These are phyloP conservation scores for Erucastrum elatum DNA, from an alignment of 345 rosid species.

Conservation along the genomic window DNA sequence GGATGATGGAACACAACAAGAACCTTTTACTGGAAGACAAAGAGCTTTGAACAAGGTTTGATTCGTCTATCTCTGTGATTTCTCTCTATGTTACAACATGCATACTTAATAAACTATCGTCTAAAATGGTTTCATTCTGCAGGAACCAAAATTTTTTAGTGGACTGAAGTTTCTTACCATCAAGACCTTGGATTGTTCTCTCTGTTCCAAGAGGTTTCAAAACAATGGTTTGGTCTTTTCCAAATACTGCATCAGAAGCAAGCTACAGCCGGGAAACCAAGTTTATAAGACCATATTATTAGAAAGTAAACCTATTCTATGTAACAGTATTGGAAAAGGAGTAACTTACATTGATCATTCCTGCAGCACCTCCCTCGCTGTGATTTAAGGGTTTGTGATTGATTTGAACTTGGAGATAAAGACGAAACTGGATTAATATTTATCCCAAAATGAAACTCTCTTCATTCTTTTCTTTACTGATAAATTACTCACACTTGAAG, in stretches of 20 bases:
- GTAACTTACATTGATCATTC: slow-evolving; percentile 84
- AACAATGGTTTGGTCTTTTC: slow-evolving; percentile 83
- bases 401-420: not conserved
- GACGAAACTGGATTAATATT: not conserved
- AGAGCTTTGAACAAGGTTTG: slow-evolving; percentile 61
- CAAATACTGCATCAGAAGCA: slow-evolving; percentile 92
- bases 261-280: slow-evolving; percentile 49
- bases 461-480: not conserved
- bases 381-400: not conserved
- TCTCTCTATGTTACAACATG: not conserved
- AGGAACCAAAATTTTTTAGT: slow-evolving; percentile 62
- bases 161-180: slow-evolving; percentile 65
- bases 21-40: slow-evolving; percentile 74
- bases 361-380: slow-evolving; percentile 64
- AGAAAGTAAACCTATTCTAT: slow-evolving; percentile 3
- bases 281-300: slow-evolving; percentile 3
- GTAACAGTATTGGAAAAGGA: not conserved
- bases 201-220: slow-evolving; percentile 89
- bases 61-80: slow-evolving; percentile 11
- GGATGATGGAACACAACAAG: slow-evolving; percentile 59
- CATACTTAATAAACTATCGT: too few species aligned
- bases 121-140: slow-evolving; percentile 34
- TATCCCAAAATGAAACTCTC: not conserved
- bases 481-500: not conserved
- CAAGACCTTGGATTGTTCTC: slow-evolving; percentile 88